Conservation (phyloP, 73 alveolate genomes). For the Halteria grandinella region DNA sequence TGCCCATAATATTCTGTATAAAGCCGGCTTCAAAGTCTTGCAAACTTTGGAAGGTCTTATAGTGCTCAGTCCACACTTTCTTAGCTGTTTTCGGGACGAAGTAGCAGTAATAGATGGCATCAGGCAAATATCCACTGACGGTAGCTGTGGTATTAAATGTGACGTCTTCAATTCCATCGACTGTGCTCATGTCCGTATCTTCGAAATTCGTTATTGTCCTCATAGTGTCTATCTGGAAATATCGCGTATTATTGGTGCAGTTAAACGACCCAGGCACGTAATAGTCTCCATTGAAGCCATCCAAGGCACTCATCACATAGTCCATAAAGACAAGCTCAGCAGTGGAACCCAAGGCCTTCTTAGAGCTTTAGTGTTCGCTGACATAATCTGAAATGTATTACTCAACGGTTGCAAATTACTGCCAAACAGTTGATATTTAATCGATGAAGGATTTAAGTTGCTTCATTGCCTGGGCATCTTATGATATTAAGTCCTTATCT, state of each 20-base stretch:
- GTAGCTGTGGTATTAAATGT: slow-evolving; percentile 20
- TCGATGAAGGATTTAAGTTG: no score
- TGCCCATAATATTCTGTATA: slow-evolving; percentile 36
- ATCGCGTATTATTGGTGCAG: slow-evolving; percentile 10
- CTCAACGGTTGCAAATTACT: no score
- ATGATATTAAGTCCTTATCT: no score
- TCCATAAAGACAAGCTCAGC: slow-evolving; percentile 10
- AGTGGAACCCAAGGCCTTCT: no score
- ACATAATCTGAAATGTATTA: no score
- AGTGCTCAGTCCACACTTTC: slow-evolving; percentile 16
- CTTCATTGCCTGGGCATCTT: no score
- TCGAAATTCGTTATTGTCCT: background rate
- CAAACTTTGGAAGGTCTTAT: background rate
- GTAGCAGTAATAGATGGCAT: slow-evolving; percentile 42
- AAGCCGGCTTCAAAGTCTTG: slow-evolving; percentile 45
- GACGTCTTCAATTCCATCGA: background rate
- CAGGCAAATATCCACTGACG: slow-evolving; percentile 27
- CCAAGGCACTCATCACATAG: slow-evolving; percentile 17
- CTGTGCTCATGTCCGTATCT: background rate
- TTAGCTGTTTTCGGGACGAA: background rate
- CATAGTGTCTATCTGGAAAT: background rate
- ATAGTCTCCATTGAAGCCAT: slow-evolving; percentile 18
- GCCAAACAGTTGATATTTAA: no score
- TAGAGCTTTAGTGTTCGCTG: no score
- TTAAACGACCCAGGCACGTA: slow-evolving; percentile 11